Evolutionary conservation across 176 grass and related monocot genomes (phyloP).

Genomic region (Hyparrhenia diplandra): DNA sequence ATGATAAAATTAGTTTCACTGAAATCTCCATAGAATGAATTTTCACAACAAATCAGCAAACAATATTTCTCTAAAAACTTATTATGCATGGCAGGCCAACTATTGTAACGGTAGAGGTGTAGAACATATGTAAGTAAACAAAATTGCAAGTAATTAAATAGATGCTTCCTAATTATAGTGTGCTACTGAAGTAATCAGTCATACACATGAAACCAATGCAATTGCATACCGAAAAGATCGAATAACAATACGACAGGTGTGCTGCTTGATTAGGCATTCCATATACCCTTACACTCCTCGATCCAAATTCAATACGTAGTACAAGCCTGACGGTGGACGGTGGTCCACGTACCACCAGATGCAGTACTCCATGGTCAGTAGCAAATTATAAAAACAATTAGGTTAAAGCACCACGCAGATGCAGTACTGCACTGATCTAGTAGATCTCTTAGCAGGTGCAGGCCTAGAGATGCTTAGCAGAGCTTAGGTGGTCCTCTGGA

Average conservation of each 20-base stretch:
- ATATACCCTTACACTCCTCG: neutral
- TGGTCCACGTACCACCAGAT: no score
- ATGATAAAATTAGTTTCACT: no score
- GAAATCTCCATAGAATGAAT: no score
- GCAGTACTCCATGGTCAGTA: neutral
- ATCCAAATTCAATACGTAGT: neutral
- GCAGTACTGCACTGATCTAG: neutral
- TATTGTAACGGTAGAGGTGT: neutral
- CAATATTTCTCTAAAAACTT: no score
- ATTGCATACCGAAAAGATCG: neutral
- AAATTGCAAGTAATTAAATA: neutral
- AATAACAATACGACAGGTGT: neutral
- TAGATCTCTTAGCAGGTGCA: constrained; percentile 31
- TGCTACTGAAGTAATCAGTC: neutral
- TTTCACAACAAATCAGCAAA: no score
- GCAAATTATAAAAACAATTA: neutral
- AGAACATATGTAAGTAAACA: neutral
- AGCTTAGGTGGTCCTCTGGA: constrained; percentile 34
- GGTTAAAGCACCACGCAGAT: neutral
- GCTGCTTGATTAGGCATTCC: constrained; percentile 22
- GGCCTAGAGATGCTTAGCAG: constrained; percentile 45
- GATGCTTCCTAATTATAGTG: neutral
- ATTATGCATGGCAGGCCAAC: neutral
- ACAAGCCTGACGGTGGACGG: constrained; percentile 28
- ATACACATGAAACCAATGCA: neutral